Percentiles rank a stretch among this genome's conserved stretches.
Conservation (phyloP, 306 rosid species). For the Prinsepia uniflora region DNA sequence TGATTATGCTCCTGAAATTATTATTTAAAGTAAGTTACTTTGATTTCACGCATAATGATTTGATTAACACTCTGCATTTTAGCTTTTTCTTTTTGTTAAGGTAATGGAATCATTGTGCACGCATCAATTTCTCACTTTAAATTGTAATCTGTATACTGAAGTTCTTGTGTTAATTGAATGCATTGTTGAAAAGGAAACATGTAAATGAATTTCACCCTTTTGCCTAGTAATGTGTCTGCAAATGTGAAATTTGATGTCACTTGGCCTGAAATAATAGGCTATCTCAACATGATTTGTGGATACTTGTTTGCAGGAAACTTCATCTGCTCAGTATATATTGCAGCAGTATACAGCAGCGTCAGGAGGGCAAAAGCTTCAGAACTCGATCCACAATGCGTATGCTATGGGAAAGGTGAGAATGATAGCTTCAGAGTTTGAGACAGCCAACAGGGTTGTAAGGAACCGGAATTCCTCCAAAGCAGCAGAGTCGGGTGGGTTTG, state of each 20-base stretch:
- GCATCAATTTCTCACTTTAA: not conserved
- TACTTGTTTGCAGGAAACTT: slow-evolving; percentile 64
- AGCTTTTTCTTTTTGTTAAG: no score
- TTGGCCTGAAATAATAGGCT: not conserved
- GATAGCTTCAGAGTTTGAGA: slow-evolving; percentile 95
- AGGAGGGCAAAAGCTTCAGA: slow-evolving; percentile 90
- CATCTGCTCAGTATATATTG: slow-evolving; percentile 95
- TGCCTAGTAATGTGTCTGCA: not conserved
- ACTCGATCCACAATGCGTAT: slow-evolving; percentile 72
- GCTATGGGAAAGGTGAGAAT: slow-evolving; percentile 97
- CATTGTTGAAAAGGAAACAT: no score
- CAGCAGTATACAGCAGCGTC: slow-evolving; percentile 97
- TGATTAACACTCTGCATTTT: not conserved
- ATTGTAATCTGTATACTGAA: not conserved
- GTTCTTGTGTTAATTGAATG: no score
- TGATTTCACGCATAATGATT: slow-evolving; percentile 26
- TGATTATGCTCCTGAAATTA: slow-evolving; percentile 11
- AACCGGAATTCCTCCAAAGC: slow-evolving; percentile 73
- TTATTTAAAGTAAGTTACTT: slow-evolving; percentile 21
- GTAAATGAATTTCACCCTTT: no score
- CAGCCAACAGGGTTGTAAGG: slow-evolving; percentile 73
- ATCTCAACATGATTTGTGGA: slow-evolving; percentile 12
- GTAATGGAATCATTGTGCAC: not conserved
- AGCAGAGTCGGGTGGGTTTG: slow-evolving; percentile 89
- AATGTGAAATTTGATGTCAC: not conserved